A percentile compares a stretch with the other conserved stretches of the same genome.
phyloP scores from a whole-genome alignment of 768 basidiomycete genomes.

The Coprinopsis sp. region DNA sequence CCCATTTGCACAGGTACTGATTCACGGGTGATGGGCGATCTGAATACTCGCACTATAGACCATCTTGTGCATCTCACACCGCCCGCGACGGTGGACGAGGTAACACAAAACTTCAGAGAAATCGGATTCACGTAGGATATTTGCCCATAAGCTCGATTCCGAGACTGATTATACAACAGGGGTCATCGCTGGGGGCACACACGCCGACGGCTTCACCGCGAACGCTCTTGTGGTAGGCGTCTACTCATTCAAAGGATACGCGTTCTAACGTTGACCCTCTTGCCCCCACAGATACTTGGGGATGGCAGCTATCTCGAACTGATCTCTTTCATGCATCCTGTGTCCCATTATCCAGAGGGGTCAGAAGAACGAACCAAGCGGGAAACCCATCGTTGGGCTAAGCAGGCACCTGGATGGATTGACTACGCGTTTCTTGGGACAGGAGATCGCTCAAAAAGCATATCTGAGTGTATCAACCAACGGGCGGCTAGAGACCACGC shows the following conservation, averaged over 20 bases:
- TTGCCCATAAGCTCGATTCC: background rate
- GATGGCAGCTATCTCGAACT: slow-evolving; percentile 68
- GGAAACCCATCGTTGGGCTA: slow-evolving; percentile 17
- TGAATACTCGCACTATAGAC: slow-evolving; percentile 41
- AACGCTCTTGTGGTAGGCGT: slow-evolving; percentile 58
- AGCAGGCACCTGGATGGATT: slow-evolving; percentile 5
- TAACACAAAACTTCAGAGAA: slow-evolving; percentile 47
- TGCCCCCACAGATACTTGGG: slow-evolving; percentile 37
- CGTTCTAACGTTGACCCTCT: background rate
- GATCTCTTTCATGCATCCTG: slow-evolving; percentile 57
- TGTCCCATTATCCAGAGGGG: slow-evolving; percentile 46
- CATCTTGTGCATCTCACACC: slow-evolving; percentile 73
- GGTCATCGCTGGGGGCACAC: slow-evolving; percentile 62
- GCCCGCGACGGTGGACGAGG: slow-evolving; percentile 49
- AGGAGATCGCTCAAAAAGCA: slow-evolving; percentile 1
- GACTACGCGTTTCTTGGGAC: slow-evolving; percentile 10
- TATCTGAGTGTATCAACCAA: slow-evolving; percentile 43
- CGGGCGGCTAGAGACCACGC: slow-evolving; percentile 38
- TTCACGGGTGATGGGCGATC: background rate
- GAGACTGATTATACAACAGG: slow-evolving; percentile 28
- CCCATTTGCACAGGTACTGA: too few species aligned
- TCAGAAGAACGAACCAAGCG: slow-evolving; percentile 42
- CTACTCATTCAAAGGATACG: background rate
- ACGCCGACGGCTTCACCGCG: slow-evolving; percentile 56
- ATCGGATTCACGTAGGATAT: slow-evolving; percentile 63